These are phyloP conservation scores for Hanseniaspora singularis DNA, from an alignment of 805 yeast genomes.

Conservation along the genomic window DNA sequence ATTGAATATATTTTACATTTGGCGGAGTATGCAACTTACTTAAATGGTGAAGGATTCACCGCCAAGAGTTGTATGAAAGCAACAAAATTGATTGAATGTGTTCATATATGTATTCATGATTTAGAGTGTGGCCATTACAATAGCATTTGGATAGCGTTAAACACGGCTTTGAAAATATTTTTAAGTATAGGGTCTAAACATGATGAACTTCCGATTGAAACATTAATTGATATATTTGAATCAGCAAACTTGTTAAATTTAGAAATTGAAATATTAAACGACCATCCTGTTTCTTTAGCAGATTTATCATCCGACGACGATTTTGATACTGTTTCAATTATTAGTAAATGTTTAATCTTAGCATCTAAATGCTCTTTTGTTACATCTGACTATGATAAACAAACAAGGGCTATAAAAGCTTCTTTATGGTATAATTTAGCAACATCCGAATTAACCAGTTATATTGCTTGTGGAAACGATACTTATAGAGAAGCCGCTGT, in stretches of 20 bases:
- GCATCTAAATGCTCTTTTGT: conserved; percentile 37
- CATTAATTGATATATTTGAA: conserved; percentile 26
- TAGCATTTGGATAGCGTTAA: conserved; percentile 54
- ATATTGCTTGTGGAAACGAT: conserved; percentile 24
- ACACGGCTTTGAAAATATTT: conserved; percentile 45
- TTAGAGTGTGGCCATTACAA: conserved; percentile 29
- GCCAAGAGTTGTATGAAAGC: conserved; percentile 50
- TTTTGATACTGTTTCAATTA: conserved; percentile 28
- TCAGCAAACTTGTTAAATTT: conserved; percentile 18
- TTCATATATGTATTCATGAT: conserved; percentile 19
- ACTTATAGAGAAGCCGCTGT: conserved; percentile 42
- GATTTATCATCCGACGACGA: conserved; percentile 17
- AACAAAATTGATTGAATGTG: conserved; percentile 33
- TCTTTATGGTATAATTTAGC: conserved; percentile 61
- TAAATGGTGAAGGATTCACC: conserved; percentile 48
- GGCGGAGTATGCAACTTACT: conserved; percentile 41
- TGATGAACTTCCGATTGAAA: conserved; percentile 38
- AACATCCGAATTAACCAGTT: conserved; percentile 43
- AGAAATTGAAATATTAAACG: conserved; percentile 22
- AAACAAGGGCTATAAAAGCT: conserved; percentile 41
- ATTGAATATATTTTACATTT: conserved; percentile 26
- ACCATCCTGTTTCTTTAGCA: conserved; percentile 1
- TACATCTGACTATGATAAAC: conserved; percentile 16
- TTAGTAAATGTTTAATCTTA: conserved; percentile 34
- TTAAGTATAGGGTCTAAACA: conserved; percentile 44